phyloP scores from a whole-genome alignment of 805 yeast species.

The Tetrapisispora namnaoensis region DNA sequence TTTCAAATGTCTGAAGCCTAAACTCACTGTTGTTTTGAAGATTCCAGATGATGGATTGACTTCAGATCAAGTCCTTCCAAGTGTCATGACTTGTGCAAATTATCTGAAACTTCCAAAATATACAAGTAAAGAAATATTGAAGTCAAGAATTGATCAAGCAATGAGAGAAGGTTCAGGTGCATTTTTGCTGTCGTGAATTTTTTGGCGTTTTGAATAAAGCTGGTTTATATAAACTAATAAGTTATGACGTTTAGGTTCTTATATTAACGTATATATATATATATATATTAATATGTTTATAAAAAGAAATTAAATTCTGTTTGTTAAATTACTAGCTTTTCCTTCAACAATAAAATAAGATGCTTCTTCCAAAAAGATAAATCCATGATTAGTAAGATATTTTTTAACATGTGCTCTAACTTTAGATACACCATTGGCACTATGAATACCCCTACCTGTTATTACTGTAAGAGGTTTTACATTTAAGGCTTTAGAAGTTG shows the following conservation, averaged over 20 bases:
- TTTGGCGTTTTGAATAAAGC: too few species aligned
- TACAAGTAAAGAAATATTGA: constrained; percentile 51
- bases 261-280: too few species aligned
- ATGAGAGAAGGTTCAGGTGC: constrained; percentile 84
- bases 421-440: constrained; percentile 44
- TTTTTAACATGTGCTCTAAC: constrained; percentile 36
- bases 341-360: constrained; percentile 40
- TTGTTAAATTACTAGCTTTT: constrained; percentile 9
- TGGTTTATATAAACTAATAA: too few species aligned
- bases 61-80: constrained; percentile 79
- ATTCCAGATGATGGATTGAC: constrained; percentile 58
- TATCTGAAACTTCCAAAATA: constrained; percentile 85
- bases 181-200: constrained; percentile 57
- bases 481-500: constrained; percentile 31
- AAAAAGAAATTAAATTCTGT: too few species aligned
- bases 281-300: too few species aligned
- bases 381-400: constrained; percentile 32
- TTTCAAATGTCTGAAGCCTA: constrained; percentile 71
- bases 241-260: too few species aligned
- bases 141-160: constrained; percentile 52
- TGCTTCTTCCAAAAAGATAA: constrained; percentile 37
- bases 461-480: constrained; percentile 39
- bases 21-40: constrained; percentile 78
- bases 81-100: constrained; percentile 98
- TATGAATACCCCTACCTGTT: constrained; percentile 68